Evolutionary conservation across 2,329 filamentous ascomycete genomes (phyloP).

Genomic region (Acephala macrosclerotiorum): DNA sequence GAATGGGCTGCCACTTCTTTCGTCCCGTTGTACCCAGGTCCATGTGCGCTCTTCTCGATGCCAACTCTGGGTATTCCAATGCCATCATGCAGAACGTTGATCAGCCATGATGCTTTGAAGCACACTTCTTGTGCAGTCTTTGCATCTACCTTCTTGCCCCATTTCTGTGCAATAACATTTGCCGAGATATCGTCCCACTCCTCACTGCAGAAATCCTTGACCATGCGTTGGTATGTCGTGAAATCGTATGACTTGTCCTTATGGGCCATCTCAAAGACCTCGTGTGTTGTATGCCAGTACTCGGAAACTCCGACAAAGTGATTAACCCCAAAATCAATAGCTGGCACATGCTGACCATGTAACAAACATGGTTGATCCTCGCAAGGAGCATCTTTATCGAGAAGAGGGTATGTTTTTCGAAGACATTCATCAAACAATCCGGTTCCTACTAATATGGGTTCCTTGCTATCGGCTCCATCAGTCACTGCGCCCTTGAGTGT

Average conservation of each 20-base stretch:
- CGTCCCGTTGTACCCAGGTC: constrained; percentile 70
- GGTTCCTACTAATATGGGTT: constrained; percentile 76
- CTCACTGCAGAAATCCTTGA: constrained; percentile 83
- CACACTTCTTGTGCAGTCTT: constrained; percentile 86
- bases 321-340: constrained; percentile 96
- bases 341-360: constrained; percentile 90
- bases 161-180: constrained; percentile 70
- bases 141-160: constrained; percentile 76
- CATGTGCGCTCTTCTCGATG: constrained; percentile 66
- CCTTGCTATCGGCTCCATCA: constrained; percentile 44
- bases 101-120: constrained; percentile 98
- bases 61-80: constrained; percentile 91
- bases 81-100: constrained; percentile 94
- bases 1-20: constrained; percentile 72
- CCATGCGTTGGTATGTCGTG: constrained; percentile 84
- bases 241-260: constrained; percentile 87
- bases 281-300: constrained; percentile 98
- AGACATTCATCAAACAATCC: constrained; percentile 89
- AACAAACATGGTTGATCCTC: constrained; percentile 84
- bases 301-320: constrained; percentile 98
- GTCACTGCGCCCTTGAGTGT: constrained; percentile 72
- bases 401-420: constrained; percentile 79
- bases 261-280: constrained; percentile 82
- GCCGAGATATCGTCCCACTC: constrained; percentile 81
- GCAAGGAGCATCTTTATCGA: constrained; percentile 90